A percentile compares a stretch with the other conserved stretches of the same genome.
These are phyloP conservation scores for Alternaria triticimaculans DNA, from an alignment of 2,329 filamentous ascomycete genomes.

Conservation along the genomic window DNA sequence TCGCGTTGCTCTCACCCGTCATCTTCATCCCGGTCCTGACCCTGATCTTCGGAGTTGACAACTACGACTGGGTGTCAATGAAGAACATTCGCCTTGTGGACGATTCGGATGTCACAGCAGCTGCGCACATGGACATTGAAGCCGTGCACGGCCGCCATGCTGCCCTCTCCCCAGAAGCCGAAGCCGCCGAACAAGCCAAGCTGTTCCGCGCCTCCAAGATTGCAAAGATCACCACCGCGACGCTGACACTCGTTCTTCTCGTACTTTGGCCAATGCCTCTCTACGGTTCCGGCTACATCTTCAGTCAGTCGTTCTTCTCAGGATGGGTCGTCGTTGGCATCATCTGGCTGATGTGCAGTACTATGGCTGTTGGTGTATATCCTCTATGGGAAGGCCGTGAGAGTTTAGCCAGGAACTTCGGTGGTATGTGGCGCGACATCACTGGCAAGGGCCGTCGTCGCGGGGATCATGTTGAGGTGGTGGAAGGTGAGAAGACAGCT, in stretches of 20 bases:
- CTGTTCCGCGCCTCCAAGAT: conserved; percentile 57
- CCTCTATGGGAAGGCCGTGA: conserved; percentile 73
- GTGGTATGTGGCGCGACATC: conserved; percentile 37
- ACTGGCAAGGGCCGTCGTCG: conserved; percentile 27
- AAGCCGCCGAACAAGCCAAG: conserved; percentile 50
- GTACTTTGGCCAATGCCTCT: conserved; percentile 92
- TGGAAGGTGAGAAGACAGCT: conserved; percentile 24
- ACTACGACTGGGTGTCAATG: conserved; percentile 89
- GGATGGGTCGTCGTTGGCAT: conserved; percentile 74
- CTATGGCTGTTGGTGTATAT: conserved; percentile 77
- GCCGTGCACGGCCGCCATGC: conserved; percentile 55
- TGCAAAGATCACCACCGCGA: conserved; percentile 63
- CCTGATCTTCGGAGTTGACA: conserved; percentile 69
- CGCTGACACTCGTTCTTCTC: conserved; percentile 73
- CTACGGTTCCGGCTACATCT: conserved; percentile 83
- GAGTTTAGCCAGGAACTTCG: conserved; percentile 32
- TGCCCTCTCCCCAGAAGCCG: conserved; percentile 36
- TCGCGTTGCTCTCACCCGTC: conserved; percentile 76
- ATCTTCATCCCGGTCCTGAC: conserved; percentile 79
- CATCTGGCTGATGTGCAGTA: conserved; percentile 77
- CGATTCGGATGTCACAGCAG: conserved; percentile 72
- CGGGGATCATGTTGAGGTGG: conserved; percentile 14
- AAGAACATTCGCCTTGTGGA: conserved; percentile 77
- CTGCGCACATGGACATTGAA: conserved; percentile 68
- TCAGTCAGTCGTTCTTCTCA: conserved; percentile 80